phyloP scores from a whole-genome alignment of 371 early-diverging fungal genomes.

The Circinella umbellata region DNA sequence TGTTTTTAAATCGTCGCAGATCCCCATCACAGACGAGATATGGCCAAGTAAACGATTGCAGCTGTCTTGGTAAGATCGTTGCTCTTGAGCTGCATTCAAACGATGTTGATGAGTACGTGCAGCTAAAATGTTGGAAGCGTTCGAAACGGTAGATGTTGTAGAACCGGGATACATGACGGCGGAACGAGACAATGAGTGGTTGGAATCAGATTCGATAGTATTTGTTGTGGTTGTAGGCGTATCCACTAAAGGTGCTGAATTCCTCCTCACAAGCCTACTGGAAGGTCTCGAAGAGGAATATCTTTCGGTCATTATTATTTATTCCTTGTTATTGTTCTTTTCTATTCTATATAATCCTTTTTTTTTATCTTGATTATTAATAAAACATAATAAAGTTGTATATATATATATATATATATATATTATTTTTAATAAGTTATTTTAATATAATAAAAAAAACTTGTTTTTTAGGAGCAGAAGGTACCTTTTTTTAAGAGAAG shows the following conservation, averaged over 20 bases:
- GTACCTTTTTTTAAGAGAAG: too few species aligned
- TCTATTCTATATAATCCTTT: neutral
- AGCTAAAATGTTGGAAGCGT: constrained; percentile 7
- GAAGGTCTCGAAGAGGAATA: constrained; percentile 10
- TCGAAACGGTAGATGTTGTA: neutral
- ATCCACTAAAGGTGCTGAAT: constrained; percentile 10
- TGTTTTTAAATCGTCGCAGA: constrained; percentile 63
- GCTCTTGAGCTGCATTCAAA: constrained; percentile 55
- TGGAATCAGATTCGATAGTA: neutral
- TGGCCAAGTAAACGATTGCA: constrained; percentile 66
- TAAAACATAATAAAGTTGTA: neutral
- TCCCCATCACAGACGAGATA: constrained; percentile 56
- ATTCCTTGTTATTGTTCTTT: neutral
- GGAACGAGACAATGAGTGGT: constrained; percentile 1
- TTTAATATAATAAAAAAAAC: too few species aligned
- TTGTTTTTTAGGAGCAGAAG: too few species aligned
- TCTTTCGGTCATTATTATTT: constrained; percentile 6
- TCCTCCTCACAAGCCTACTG: constrained; percentile 7
- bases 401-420: too few species aligned
- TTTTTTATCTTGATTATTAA: neutral
- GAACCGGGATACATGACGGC: constrained; percentile 2
- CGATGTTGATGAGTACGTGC: constrained; percentile 47
- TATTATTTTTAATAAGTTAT: too few species aligned
- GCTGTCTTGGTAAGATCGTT: constrained; percentile 72
- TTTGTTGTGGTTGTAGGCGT: neutral